A percentile compares a stretch with the other conserved stretches of the same genome.
Conservation (phyloP, 108 stramenopile genomes). For the Pseudonitzschia delicatissima region DNA sequence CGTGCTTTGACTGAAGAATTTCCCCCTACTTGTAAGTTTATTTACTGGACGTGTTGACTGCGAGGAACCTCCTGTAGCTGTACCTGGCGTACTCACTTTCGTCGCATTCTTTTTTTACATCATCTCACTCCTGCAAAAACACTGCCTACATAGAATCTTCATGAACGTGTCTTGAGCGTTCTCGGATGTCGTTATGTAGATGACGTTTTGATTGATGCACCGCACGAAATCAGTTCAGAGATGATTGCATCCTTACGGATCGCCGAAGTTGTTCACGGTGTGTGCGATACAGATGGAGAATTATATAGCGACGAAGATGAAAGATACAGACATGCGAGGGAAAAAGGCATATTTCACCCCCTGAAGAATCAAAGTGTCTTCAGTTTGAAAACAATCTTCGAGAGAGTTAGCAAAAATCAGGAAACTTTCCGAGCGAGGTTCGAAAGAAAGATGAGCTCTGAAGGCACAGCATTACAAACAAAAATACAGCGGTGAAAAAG, state of each 20-base stretch:
- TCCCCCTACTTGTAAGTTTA: constrained; percentile 22
- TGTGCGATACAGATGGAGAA: constrained; percentile 43
- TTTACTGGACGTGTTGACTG: background rate
- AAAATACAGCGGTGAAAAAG: constrained; percentile 39
- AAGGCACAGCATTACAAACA: constrained; percentile 71
- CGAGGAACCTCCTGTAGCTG: background rate
- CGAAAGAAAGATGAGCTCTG: constrained; percentile 76
- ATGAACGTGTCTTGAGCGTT: constrained; percentile 95
- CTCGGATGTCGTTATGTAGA: constrained; percentile 90
- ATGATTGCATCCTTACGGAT: constrained; percentile 88
- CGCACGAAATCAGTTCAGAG: constrained; percentile 82
- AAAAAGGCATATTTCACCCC: constrained; percentile 51
- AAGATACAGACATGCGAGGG: constrained; percentile 54
- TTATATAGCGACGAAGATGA: constrained; percentile 25
- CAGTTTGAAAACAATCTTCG: constrained; percentile 57
- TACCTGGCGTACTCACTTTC: background rate
- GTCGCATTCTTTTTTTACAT: background rate
- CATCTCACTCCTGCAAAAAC: no score
- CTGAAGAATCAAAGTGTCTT: constrained; percentile 54
- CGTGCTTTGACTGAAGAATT: constrained; percentile 7
- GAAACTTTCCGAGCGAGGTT: constrained; percentile 68
- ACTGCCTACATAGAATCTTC: constrained; percentile 74
- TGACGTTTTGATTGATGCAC: constrained; percentile 97
- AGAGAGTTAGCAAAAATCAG: constrained; percentile 74
- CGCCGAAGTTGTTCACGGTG: constrained; percentile 67